phyloP scores from a whole-genome alignment of 2,329 filamentous ascomycete species.

The Ascochyta pisi region DNA sequence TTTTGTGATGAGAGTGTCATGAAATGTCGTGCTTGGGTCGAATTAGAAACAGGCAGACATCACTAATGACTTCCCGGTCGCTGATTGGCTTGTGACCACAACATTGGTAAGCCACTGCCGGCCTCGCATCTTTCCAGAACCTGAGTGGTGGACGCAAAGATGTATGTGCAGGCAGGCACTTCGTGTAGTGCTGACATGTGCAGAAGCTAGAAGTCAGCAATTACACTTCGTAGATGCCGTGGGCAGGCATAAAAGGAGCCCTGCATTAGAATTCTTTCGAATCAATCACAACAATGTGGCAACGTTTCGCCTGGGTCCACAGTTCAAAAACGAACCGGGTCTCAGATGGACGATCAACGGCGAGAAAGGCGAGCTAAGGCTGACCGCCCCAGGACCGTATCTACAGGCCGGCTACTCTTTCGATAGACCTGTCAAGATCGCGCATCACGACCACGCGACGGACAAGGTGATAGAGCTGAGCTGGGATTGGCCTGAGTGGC shows the following conservation, averaged over 20 bases:
- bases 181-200: background rate
- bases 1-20: background rate
- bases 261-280: no score
- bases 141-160: background rate
- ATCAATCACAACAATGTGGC: constrained; percentile 36
- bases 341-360: constrained; percentile 26
- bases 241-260: background rate
- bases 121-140: background rate
- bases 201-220: background rate
- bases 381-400: constrained; percentile 56
- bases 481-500: constrained; percentile 53
- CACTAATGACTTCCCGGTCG: background rate
- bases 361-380: constrained; percentile 23
- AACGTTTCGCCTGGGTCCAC: constrained; percentile 23
- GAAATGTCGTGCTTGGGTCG: background rate
- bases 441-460: constrained; percentile 33
- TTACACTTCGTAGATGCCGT: background rate
- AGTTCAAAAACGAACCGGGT: constrained; percentile 23
- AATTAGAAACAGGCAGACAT: background rate
- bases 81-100: background rate
- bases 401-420: constrained; percentile 15
- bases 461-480: constrained; percentile 42
- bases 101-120: background rate
- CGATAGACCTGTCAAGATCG: constrained; percentile 30
- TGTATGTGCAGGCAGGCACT: background rate